phyloP scores from a whole-genome alignment of 192 early-diverging fungal species.

The Jimgerdemannia lactiflua region DNA sequence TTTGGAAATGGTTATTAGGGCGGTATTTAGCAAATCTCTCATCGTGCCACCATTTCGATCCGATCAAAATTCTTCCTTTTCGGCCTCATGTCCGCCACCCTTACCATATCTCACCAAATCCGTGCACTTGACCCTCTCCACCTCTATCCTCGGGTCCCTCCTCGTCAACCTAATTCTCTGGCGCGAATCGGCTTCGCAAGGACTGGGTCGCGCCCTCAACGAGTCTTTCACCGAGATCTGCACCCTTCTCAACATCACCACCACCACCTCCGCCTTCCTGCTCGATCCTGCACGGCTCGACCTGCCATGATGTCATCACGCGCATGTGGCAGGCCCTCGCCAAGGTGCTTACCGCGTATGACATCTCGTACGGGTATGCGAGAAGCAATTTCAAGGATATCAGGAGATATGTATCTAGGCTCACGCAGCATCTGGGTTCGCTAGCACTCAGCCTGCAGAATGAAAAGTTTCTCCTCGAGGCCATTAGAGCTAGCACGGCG shows the following conservation, averaged over 20 bases:
- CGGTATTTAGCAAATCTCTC: too few relatives aligned
- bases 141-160: conserved; percentile 22
- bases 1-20: too few relatives aligned
- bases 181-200: conserved; percentile 50
- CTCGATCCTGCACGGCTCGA: too few relatives aligned
- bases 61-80: conserved; percentile 3
- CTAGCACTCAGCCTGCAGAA: conserved; percentile 26
- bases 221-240: conserved; percentile 25
- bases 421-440: conserved; percentile 29
- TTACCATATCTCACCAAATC: neutral
- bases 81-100: neutral
- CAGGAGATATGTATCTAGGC: conserved; percentile 13
- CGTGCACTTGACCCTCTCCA: neutral
- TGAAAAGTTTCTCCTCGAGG: conserved; percentile 12
- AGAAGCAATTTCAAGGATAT: conserved; percentile 18
- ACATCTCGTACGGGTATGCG: conserved; percentile 26
- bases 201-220: conserved; percentile 32
- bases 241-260: conserved; percentile 26
- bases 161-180: too few relatives aligned
- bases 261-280: conserved; percentile 29
- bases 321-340: conserved; percentile 26
- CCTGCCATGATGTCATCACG: too few relatives aligned
- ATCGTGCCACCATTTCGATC: too few relatives aligned
- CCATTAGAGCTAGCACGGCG: too few relatives aligned
- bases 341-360: conserved; percentile 33